These are phyloP conservation scores for Anisodus tanguticus DNA, from an alignment of 257 asterid species.

Conservation along the genomic window DNA sequence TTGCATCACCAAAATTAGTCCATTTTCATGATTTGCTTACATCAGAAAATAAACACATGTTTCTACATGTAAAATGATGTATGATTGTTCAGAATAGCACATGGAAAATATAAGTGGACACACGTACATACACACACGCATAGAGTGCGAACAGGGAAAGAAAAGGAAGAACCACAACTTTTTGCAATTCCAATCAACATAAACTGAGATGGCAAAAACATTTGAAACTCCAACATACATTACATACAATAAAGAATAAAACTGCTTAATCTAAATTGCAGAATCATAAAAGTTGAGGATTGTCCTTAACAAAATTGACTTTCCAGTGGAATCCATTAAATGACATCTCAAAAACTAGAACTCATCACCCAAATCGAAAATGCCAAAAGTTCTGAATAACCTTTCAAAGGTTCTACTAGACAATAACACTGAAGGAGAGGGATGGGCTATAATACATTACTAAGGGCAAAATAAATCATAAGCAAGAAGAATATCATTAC, in stretches of 20 bases:
- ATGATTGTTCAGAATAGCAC: background rate
- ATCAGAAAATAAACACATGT: background rate
- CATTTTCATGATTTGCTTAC: background rate
- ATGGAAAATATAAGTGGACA: background rate
- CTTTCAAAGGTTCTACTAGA: background rate
- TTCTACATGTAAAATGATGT: background rate
- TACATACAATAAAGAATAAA: background rate
- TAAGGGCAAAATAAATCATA: background rate
- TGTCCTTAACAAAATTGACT: background rate
- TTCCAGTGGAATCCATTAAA: background rate
- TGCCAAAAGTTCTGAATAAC: background rate
- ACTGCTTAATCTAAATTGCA: background rate
- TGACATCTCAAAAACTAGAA: background rate
- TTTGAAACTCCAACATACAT: background rate
- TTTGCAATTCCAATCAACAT: background rate
- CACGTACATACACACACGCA: background rate
- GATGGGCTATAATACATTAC: background rate
- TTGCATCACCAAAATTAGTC: background rate
- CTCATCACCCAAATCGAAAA: background rate
- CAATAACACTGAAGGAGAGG: background rate
- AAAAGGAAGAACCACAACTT: background rate
- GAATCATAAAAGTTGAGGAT: background rate
- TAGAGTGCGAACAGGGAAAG: background rate
- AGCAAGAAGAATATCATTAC: background rate
- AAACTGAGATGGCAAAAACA: background rate